Evolutionary conservation across 177 flowering plant genomes (phyloP), one percentile per base, ranked within the genome.

Genomic region (Vitis hybrid): DNA sequence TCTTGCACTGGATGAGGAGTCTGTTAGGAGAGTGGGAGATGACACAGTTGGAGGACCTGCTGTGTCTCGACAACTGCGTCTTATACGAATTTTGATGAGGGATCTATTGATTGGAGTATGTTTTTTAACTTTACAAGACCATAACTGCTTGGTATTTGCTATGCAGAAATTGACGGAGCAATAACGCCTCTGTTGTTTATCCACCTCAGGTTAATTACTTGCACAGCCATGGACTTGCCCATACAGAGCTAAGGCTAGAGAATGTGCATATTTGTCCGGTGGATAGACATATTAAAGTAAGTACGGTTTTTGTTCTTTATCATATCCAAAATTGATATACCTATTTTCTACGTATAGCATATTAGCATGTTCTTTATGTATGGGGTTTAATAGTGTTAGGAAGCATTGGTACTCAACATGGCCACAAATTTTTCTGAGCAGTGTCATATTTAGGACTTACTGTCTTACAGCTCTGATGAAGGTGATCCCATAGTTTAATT

Each of bases 171-270:
- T 50, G 30, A 65, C 1, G 32, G 23, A 55, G 12, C 15, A 9
- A 49, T 30, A 2, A 19, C 70, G 66, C 17, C 58, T 61, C 50
- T 74, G 18, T 17, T 56, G 30, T 60, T 65, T 76, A 51, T 57
- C 45, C 57, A 57, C n/a, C 65, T 73, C 79, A 95, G 99, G 98
- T 95, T 55, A 95, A 95, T 76, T 93, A 95, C 75, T 80, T 95
- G 84, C 99, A 95, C 78, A 93, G 98, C 80, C 98, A 91, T 80
- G 99, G 99, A 70, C 93, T 95, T 76, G 99, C 99, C 12, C 99
- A 95, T 77, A 95, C 99, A 39, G 99, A 95, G 80, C 78, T 95
- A 81, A 87, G 93, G 79, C 83, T 95, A 64, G 99, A 95, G 71
- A 95, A 90, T 84, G 85, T 95, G 76, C 99, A 95, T 72, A 85